Base-by-base conservation (phyloP, 2,329 filamentous ascomycete genomes). In the Cylindrodendrum hubeiense region DNA sequence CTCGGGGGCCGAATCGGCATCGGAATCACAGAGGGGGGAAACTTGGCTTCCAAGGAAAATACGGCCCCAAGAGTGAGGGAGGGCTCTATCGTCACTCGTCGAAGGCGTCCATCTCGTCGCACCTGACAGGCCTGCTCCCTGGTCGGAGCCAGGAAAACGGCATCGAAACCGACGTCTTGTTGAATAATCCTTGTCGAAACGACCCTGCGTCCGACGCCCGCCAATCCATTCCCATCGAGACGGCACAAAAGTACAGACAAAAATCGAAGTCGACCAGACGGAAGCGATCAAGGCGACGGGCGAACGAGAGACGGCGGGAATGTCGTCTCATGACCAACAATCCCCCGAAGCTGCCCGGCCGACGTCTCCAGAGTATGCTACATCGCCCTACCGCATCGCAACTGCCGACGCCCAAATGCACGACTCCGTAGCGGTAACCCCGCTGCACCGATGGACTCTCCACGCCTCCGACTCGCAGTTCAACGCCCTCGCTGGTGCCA, bases 401-500 rank as follows among this genome's bases (percentile, higher is more conserved):
- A 70, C 79, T 74, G 68, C 76, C 75, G 71, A 74, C 69, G 71
- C 74, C 57, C 69, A 77, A 71, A 79, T 80, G 79, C 70, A 76
- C 61, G 67, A 73, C 30, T 54, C 71, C 49, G 69, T 71, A 52
- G 66, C 68, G 46, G 63, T 82, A 72, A 86, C 85, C 51, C 74
- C 79, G 54, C 74, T 89, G 67, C 85, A 91, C 76, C 82, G 81
- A 71, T 90, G 88, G 86, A 84, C 87, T 22, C 79, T 83, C 51
- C 74, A 77, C 41, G 87, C 88, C 54, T 88, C 87, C 34, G 86
- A 90, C 67, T 84, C 87, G 21, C 86, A 89, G 68, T 90, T 98
- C 79, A 93, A 97, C 79, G 93, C 94, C 67, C 85, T 98, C 61
- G 91, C 94, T 46, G 96, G 96, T 60, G 95, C 95, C 52, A 86